Evolutionary conservation across 73 alveolate species (phyloP), one percentile per base, ranked within the genome.

Genomic region (Tetrahymena elliotti): DNA sequence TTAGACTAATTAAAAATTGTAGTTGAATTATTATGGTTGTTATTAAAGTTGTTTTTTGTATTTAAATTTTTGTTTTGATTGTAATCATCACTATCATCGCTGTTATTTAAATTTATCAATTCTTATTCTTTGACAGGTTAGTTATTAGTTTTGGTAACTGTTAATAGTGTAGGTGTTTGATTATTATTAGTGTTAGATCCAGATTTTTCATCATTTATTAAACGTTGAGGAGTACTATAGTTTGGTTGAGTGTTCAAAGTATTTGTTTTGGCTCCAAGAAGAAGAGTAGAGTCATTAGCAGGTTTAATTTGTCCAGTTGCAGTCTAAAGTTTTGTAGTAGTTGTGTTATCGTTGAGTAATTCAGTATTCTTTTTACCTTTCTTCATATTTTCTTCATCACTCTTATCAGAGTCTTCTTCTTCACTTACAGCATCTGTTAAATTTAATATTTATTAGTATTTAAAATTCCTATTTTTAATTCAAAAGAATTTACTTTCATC

Each of bases 401-500:
- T 53, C 36, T 88, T 34, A 33, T 94, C 18, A 27, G n/a, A 33
- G 34, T 94, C 53, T 35, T 84, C 38, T 24, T 31, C 96, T 82
- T 94, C 52, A 33, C 84, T 94, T 68, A 53, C 93, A 94, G 53
- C 96, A 53, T 84, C 93, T 36, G 33, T 53, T 52, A 0, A 39
- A 94, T 84, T 38, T 35, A 34, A 84, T 83, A 84, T 13, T 0
- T 34, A 84, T 8, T 53, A 94, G 3, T 84, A 53, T n/a, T n/a
- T n/a, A n/a, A n/a, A n/a, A n/a, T n/a, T n/a, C n/a, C n/a, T n/a
- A n/a, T n/a, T n/a, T n/a, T n/a, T n/a, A n/a, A n/a, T n/a, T n/a
- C n/a, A n/a, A n/a, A n/a, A n/a, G n/a, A n/a, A n/a, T n/a, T 31
- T 53, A 52, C 82, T 93, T 27, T 88, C 93, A 20, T 94, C 93